These are phyloP conservation scores for Chlorella sp. DNA, from an alignment of 139 green algal genomes.

Conservation along the genomic window DNA sequence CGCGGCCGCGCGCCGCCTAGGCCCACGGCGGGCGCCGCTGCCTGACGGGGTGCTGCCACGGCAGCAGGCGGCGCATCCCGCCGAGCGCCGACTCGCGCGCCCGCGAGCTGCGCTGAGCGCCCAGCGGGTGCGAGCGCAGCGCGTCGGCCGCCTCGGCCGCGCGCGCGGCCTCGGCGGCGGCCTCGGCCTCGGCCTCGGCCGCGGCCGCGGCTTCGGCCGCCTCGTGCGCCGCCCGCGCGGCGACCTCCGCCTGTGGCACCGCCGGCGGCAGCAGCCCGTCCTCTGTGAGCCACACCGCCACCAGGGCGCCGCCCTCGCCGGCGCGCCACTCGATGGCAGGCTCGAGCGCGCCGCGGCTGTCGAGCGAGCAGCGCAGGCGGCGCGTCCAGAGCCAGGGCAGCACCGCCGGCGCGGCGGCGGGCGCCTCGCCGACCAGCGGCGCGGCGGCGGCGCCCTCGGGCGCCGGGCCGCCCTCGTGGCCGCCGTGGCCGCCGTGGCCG, in stretches of 20 bases:
- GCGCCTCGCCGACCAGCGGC: no score
- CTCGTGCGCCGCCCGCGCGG: not conserved
- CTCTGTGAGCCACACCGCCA: conserved; percentile 31
- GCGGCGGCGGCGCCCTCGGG: not conserved
- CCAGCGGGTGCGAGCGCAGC: no score
- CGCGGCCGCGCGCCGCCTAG: no score
- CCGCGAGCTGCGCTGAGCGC: no score
- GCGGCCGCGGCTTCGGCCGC: not conserved
- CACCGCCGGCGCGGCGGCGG: not conserved
- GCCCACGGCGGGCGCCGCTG: no score
- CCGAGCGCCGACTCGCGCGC: no score
- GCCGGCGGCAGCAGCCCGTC: not conserved
- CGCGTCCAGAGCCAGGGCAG: conserved; percentile 27
- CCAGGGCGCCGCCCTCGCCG: conserved; percentile 10
- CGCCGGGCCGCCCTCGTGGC: not conserved
- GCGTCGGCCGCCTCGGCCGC: no score
- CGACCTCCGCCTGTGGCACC: not conserved
- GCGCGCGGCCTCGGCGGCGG: no score
- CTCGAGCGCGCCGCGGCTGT: not conserved
- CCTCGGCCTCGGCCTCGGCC: not conserved
- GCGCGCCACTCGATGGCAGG: not conserved
- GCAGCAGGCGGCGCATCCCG: no score
- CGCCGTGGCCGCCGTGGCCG: not conserved
- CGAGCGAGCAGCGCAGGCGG: conserved; percentile 18
- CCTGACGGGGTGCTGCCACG: no score